Evolutionary conservation across 257 asterid genomes (phyloP).

Genomic region (Nicotiana tomentosiformis): DNA sequence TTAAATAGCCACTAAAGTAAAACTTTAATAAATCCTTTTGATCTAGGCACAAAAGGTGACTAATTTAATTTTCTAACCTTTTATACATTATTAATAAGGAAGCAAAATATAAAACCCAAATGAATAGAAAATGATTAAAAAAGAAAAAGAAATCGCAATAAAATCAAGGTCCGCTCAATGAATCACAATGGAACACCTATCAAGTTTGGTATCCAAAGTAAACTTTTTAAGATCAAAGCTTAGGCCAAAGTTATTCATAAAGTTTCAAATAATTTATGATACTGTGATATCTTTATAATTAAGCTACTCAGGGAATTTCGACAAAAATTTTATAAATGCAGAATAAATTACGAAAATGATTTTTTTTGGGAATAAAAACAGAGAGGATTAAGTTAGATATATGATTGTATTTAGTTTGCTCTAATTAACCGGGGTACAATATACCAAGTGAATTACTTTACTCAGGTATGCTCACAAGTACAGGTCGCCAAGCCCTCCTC

Average conservation of each 20-base stretch:
- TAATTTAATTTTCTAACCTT: background rate
- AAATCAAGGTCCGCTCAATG: background rate
- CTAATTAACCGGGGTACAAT: slow-evolving; percentile 5
- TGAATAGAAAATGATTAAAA: background rate
- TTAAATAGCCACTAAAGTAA: background rate
- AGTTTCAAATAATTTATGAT: background rate
- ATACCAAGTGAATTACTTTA: slow-evolving; percentile 2
- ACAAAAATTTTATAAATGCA: background rate
- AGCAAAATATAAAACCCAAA: background rate
- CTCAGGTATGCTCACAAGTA: slow-evolving; percentile 75
- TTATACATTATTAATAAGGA: background rate
- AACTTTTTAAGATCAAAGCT: background rate
- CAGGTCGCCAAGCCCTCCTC: slow-evolving; percentile 89
- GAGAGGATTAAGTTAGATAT: background rate
- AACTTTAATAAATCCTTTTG: background rate
- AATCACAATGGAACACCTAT: background rate
- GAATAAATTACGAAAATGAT: background rate
- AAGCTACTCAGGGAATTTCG: background rate
- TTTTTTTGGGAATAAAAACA: background rate
- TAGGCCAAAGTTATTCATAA: background rate
- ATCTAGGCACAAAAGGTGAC: background rate
- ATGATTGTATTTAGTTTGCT: background rate
- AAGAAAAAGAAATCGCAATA: background rate
- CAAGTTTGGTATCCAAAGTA: background rate
- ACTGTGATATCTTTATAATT: background rate